A percentile compares a stretch with the other conserved stretches of the same genome.
phyloP scores from a whole-genome alignment of 768 basidiomycete species.

The Suillus fuscotomentosus region DNA sequence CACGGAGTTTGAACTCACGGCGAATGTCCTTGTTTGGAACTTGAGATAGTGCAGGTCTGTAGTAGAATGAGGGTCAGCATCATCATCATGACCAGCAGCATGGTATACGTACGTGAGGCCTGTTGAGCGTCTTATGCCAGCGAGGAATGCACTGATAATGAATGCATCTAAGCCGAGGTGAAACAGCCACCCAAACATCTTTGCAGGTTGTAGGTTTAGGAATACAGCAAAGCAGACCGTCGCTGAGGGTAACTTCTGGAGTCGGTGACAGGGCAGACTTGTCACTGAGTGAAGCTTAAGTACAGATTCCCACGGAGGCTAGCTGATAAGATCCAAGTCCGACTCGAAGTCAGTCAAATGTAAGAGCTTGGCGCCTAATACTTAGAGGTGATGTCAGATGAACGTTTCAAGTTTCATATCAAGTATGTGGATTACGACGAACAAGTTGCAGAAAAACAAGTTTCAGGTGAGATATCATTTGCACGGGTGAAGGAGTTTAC shows the following conservation, averaged over 20 bases:
- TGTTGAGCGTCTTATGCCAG: constrained; percentile 81
- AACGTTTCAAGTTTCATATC: too few species aligned
- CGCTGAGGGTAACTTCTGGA: background rate
- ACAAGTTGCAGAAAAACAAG: too few species aligned
- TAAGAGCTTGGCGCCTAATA: too few species aligned
- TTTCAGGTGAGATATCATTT: too few species aligned
- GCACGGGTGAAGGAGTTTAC: too few species aligned
- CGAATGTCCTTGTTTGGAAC: constrained; percentile 89
- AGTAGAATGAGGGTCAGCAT: constrained; percentile 1
- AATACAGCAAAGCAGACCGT: background rate
- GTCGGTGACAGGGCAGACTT: background rate
- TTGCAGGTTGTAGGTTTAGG: background rate
- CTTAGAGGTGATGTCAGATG: too few species aligned
- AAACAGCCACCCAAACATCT: constrained; percentile 38
- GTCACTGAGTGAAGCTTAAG: background rate
- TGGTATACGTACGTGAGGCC: constrained; percentile 70
- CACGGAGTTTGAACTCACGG: constrained; percentile 48
- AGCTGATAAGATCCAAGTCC: too few species aligned
- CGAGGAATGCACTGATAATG: constrained; percentile 77
- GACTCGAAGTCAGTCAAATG: too few species aligned
- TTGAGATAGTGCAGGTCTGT: constrained; percentile 68
- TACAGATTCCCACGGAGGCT: too few species aligned
- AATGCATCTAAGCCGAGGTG: constrained; percentile 77
- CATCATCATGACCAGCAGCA: background rate
- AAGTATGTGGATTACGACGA: too few species aligned